Evolutionary conservation across 495 filamentous ascomycete genomes (phyloP), one percentile per base, ranked within the genome.

Genomic region (Parachaetomium inaequale): DNA sequence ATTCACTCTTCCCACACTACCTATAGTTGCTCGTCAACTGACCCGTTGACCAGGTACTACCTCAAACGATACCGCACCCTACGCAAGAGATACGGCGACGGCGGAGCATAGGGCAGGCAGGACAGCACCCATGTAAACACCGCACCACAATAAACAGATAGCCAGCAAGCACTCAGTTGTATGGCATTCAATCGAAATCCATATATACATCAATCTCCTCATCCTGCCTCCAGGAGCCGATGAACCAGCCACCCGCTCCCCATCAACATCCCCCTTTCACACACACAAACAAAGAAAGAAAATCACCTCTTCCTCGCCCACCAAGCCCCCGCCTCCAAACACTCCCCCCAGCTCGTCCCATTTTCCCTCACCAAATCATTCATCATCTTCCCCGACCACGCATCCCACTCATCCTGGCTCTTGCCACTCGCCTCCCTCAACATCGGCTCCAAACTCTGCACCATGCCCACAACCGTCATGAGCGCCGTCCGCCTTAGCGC

Each of bases 271-370:
- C 26, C 17, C 2, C 14, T 7, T 10, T 19, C 23, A 1, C 25
- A 29, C 46, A 28, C 10, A 28, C 23, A 21, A 29, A 14, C 12
- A 40, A 56, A 34, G 12, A 29, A 50, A 50, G 6, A 52, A 47
- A 45, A 52, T 62, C 58, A 65, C 38, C 46, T 47, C 59, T 59
- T 62, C 54, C 26, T 66, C 26, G 90, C 92, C 88, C 91, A 95
- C 92, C 92, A 96, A n/a, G 90, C 92, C 55, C 92, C 93, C 59
- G 94, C 84, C 79, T 97, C 93, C 47, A 98, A 76, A 74, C 92
- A 95, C 75, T 98, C 93, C 45, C 93, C 91, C 77, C 85, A 90
- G 36, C 85, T 84, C 26, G 91, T 85, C 23, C 91, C 89, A 47
- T 86, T 85, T 62, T 90, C 84, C 68, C 89, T 87, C 63, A 96